These are phyloP conservation scores for Ganoderma multipileum DNA, from an alignment of 1,284 basidiomycete genomes.

Conservation along the genomic window DNA sequence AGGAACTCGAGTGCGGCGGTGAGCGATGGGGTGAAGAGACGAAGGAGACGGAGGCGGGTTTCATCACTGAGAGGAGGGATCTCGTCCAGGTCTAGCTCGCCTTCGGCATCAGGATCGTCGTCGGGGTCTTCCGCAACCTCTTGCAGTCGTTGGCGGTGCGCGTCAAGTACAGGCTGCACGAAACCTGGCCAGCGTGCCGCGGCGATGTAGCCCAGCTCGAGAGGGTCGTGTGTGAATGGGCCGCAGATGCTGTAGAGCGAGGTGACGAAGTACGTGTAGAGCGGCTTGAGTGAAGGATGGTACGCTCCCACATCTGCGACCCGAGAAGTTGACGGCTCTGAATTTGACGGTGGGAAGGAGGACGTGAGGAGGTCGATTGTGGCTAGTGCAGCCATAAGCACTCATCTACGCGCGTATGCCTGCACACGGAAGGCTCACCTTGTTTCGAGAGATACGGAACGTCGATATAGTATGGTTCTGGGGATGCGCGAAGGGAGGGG, in stretches of 20 bases:
- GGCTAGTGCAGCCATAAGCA: slow-evolving; percentile 37
- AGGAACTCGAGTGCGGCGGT: slow-evolving; percentile 67
- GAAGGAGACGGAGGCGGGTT: slow-evolving; percentile 64
- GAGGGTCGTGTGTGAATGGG: slow-evolving; percentile 69
- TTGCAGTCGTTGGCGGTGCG: slow-evolving; percentile 42
- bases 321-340: slow-evolving; percentile 32
- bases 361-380: slow-evolving; percentile 46
- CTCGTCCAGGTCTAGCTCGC: slow-evolving; percentile 28
- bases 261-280: slow-evolving; percentile 73
- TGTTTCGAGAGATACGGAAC: slow-evolving; percentile 64
- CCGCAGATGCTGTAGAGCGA: slow-evolving; percentile 70
- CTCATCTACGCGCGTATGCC: neutral
- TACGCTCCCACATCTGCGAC: slow-evolving; percentile 46
- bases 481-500: slow-evolving; percentile 72
- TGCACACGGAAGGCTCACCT: slow-evolving; percentile 50
- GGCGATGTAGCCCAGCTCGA: slow-evolving; percentile 79
- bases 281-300: slow-evolving; percentile 58
- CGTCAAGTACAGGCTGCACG: slow-evolving; percentile 68
- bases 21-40: slow-evolving; percentile 66
- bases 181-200: slow-evolving; percentile 84
- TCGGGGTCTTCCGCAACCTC: neutral
- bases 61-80: slow-evolving; percentile 57
- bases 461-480: slow-evolving; percentile 81
- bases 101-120: slow-evolving; percentile 4
- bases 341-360: slow-evolving; percentile 35